These are phyloP conservation scores for Lepidopterella palustris DNA, from an alignment of 495 filamentous ascomycete genomes.

Conservation along the genomic window DNA sequence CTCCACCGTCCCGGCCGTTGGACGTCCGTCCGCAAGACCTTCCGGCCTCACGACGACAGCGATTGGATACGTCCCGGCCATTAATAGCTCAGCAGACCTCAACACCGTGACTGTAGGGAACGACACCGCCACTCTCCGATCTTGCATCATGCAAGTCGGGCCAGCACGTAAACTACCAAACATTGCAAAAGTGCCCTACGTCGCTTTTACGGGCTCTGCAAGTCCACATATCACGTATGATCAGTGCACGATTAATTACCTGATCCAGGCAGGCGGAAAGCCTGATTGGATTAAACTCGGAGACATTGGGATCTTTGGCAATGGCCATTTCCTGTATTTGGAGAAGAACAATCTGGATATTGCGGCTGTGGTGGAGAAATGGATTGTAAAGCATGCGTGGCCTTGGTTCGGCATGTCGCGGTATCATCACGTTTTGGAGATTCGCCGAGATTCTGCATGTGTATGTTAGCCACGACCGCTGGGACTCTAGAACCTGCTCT, in stretches of 20 bases:
- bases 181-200: constrained; percentile 41
- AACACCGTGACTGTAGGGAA: constrained; percentile 30
- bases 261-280: constrained; percentile 50
- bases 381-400: too few relatives aligned
- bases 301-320: constrained; percentile 46
- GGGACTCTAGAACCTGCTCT: too few relatives aligned
- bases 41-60: constrained; percentile 35
- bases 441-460: too few relatives aligned
- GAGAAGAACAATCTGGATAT: constrained; percentile 50
- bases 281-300: constrained; percentile 43
- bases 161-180: constrained; percentile 47
- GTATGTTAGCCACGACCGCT: too few relatives aligned
- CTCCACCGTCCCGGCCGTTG: background rate
- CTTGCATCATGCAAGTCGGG: constrained; percentile 44
- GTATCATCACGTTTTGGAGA: too few relatives aligned
- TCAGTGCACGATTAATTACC: constrained; percentile 48
- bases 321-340: constrained; percentile 55
- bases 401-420: too few relatives aligned
- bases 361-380: too few relatives aligned
- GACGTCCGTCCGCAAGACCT: constrained; percentile 6
- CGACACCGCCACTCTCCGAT: constrained; percentile 18
- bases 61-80: constrained; percentile 44
- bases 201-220: constrained; percentile 47
- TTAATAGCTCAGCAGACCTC: constrained; percentile 31
- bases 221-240: constrained; percentile 54